Evolutionary conservation across 192 early-diverging fungal species (phyloP), one percentile per base, ranked within the genome.

Genomic region (Backusella parvicylindrica): DNA sequence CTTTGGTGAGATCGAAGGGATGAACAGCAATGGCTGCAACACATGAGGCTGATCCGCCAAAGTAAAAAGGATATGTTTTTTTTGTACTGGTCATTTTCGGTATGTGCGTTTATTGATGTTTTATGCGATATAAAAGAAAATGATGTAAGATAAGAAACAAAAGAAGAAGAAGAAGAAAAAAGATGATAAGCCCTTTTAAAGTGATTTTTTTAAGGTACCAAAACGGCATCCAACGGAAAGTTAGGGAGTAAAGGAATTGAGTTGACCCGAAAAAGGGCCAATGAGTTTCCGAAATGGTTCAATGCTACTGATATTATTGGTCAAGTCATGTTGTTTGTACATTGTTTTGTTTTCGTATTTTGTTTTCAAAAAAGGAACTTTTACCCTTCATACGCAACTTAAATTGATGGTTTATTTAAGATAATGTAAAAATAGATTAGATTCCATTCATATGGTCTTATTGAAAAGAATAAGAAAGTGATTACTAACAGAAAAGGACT

Each of bases 1-100:
- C 97, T 81, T 98, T 97, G 68, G 92, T 84, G 56, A 95, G 86
- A 80, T 96, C 95, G 49, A 97, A 86, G 65, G 92, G 91, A 80
- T 97, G 92, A 4, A 89, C 90, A 23, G 91, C 89, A 23, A 88
- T 72, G 47, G 86, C 82, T 13, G 89, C 87, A 15, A 84, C 38
- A 70, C 85, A 86, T 64, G 87, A 83, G 30, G 89, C 86, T 1
- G 82, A 80, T 30, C 84, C 78, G 40, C 78, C 78, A 53, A 70
- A 79, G n/a, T 73, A 79, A 35, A 79, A 79, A 32, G 78, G 78
- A 35, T 73, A 64, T 7, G 36, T 30, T 64, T 40, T 64, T 38
- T 64, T 65, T 43, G 33, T 28, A 2, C 23, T 60, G 53, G 23
- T 28, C 53, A 60, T 60, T 60, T 60, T 60, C 26, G 26, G 23